A percentile compares a stretch with the other conserved stretches of the same genome.
Conservation (phyloP, 768 basidiomycete genomes). For the Leucosporidium creatinivorum region DNA sequence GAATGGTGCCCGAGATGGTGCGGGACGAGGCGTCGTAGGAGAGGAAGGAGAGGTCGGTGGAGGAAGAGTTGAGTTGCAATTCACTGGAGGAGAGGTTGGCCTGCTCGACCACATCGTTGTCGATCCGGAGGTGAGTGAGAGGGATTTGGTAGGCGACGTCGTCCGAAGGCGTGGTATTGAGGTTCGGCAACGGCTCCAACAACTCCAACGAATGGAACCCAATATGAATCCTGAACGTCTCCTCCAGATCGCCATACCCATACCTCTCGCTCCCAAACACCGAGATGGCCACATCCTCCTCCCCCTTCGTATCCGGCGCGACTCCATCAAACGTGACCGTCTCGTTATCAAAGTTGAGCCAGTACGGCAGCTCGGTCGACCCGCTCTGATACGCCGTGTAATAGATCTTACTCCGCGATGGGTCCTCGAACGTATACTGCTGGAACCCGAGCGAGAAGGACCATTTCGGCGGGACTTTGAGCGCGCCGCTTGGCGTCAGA, state of each 20-base stretch:
- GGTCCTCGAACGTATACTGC: constrained; percentile 54
- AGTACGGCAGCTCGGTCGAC: constrained; percentile 64
- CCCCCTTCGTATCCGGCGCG: constrained; percentile 49
- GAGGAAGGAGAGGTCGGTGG: constrained; percentile 44
- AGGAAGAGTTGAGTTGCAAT: constrained; percentile 55
- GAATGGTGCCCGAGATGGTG: constrained; percentile 62
- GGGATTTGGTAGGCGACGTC: constrained; percentile 48
- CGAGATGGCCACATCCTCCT: constrained; percentile 49
- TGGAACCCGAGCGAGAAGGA: constrained; percentile 84
- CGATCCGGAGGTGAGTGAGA: constrained; percentile 49
- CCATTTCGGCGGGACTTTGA: constrained; percentile 74
- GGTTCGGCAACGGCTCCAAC: constrained; percentile 49
- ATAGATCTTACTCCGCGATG: constrained; percentile 46
- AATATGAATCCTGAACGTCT: constrained; percentile 60
- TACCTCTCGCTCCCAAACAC: constrained; percentile 65
- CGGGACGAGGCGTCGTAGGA: constrained; percentile 53
- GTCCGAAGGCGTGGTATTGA: constrained; percentile 62
- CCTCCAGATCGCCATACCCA: constrained; percentile 58
- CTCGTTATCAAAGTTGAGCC: constrained; percentile 63
- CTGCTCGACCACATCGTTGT: constrained; percentile 57
- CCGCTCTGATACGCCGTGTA: constrained; percentile 61
- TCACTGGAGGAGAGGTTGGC: constrained; percentile 53
- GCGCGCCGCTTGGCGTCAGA: constrained; percentile 39
- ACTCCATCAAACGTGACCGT: constrained; percentile 72
- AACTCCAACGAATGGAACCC: constrained; percentile 62